Evolutionary conservation across 139 green algal genomes (phyloP).

Genomic region (Pleodorina starrii): DNA sequence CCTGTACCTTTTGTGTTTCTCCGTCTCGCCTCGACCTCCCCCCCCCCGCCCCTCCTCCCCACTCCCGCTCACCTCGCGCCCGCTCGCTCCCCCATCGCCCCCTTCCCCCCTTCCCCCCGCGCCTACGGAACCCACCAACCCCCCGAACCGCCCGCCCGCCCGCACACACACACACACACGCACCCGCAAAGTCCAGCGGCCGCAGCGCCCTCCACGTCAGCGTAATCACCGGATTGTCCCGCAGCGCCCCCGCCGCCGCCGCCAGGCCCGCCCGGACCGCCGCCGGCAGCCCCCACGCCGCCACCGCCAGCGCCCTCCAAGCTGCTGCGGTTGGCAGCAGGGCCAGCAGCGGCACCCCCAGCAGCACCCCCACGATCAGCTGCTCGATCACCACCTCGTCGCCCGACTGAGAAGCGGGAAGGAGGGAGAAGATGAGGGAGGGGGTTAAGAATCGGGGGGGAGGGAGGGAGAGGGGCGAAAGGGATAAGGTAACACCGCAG

Average conservation of each 20-base stretch:
- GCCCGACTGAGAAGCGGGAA: neutral
- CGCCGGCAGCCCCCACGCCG: neutral
- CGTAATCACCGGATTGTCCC: neutral
- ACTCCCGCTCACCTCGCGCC: too few species aligned
- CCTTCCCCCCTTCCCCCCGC: too few species aligned
- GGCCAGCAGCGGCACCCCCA: constrained; percentile 70
- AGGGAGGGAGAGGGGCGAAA: too few species aligned
- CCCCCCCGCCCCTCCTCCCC: neutral
- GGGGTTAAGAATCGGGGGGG: too few species aligned
- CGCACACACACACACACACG: neutral
- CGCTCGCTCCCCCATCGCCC: too few species aligned
- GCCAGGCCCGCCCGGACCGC: neutral
- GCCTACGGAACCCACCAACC: neutral
- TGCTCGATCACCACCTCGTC: constrained; percentile 71
- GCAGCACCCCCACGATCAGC: constrained; percentile 77
- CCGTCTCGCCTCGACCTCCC: too few species aligned
- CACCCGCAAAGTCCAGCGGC: constrained; percentile 24
- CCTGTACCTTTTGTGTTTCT: too few species aligned
- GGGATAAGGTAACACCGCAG: too few species aligned
- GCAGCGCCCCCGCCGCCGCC: constrained; percentile 10
- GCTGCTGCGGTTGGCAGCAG: constrained; percentile 67
- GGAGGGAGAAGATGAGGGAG: neutral
- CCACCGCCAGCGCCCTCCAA: constrained; percentile 50
- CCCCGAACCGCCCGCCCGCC: neutral
- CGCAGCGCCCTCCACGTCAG: neutral